phyloP scores from a whole-genome alignment of 306 rosid species.

The Geum urbanum region DNA sequence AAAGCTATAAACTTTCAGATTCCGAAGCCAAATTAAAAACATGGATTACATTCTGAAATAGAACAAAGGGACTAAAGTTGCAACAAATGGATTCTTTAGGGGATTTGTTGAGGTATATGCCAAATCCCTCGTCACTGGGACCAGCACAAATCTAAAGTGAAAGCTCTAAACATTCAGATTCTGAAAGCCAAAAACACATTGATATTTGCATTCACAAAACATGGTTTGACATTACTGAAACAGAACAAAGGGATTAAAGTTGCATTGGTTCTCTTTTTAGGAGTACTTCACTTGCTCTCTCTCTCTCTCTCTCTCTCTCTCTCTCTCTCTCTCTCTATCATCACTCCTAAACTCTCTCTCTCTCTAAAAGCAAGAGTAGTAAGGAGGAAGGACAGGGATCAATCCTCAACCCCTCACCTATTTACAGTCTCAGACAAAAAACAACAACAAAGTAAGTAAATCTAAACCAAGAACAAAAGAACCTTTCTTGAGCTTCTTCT shows the following conservation, averaged over 20 bases:
- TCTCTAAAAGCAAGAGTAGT: background rate
- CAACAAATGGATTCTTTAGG: too few species aligned
- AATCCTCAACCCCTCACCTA: slow-evolving; percentile 20
- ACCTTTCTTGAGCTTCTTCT: slow-evolving; percentile 7
- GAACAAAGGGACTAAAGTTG: background rate
- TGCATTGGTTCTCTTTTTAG: background rate
- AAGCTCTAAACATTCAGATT: background rate
- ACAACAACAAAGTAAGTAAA: background rate
- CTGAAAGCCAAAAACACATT: background rate
- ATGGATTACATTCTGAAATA: background rate
- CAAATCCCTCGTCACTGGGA: too few species aligned
- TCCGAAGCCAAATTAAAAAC: slow-evolving; percentile 15
- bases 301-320: slow-evolving; percentile 31
- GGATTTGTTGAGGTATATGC: too few species aligned
- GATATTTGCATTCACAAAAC: slow-evolving; percentile 16
- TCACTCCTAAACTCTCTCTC: slow-evolving; percentile 34
- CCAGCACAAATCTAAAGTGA: background rate
- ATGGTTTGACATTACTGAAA: background rate
- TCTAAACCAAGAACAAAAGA: background rate
- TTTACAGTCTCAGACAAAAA: slow-evolving; percentile 31
- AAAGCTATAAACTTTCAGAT: background rate
- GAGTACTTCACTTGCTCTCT: slow-evolving; percentile 21
- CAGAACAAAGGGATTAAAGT: background rate
- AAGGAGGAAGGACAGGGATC: slow-evolving; percentile 27
- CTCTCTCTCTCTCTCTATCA: slow-evolving; percentile 11